Base-by-base conservation (phyloP, 192 early-diverging fungal genomes). In the Gonapodya prolifera region DNA sequence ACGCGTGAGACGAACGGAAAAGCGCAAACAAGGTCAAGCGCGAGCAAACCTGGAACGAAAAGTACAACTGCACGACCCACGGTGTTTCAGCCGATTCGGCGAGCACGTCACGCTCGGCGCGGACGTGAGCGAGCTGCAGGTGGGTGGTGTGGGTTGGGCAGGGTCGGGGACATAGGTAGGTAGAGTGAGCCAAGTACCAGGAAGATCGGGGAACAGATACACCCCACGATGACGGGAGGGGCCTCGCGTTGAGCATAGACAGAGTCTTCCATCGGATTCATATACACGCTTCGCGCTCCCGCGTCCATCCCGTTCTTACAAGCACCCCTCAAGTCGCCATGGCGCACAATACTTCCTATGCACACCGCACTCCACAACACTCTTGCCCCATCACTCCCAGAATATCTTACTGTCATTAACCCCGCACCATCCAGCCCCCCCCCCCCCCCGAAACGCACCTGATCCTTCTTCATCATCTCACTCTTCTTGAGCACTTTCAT, bases 401-500 rank as follows among this genome's bases (percentile, higher is more conserved):
- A n/a, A n/a, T n/a, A n/a, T n/a, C n/a, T n/a, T n/a, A n/a, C n/a
- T n/a, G n/a, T n/a, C n/a, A n/a, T n/a, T n/a, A n/a, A n/a, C n/a
- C n/a, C n/a, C n/a, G n/a, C n/a, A n/a, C n/a, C n/a, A n/a, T n/a
- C n/a, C n/a, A n/a, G n/a, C 45, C 23, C 45, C 23, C 45, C 45
- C 23, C 16, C 71, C 71, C 2, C 34, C 34, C 1, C 13, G 1
- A n/a, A 75, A 77, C 75, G 45, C 82, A 92, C 88, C 84, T 99
- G 98, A 84, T 96, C 95, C 84, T 98, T 98, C 82, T 96, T 97
- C 69, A 98, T 89, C 98, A 98, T 99, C 69, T 98, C 98, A 13
- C 89, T 92, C 79, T 99, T 99, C 45, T 93, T 86, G 69, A 99
- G 83, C 8, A 94, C 95, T 83, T 99, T 99, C 94, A 99, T 96